phyloP scores from a whole-genome alignment of 1,284 basidiomycete genomes.

The Psilocybe mexicana region DNA sequence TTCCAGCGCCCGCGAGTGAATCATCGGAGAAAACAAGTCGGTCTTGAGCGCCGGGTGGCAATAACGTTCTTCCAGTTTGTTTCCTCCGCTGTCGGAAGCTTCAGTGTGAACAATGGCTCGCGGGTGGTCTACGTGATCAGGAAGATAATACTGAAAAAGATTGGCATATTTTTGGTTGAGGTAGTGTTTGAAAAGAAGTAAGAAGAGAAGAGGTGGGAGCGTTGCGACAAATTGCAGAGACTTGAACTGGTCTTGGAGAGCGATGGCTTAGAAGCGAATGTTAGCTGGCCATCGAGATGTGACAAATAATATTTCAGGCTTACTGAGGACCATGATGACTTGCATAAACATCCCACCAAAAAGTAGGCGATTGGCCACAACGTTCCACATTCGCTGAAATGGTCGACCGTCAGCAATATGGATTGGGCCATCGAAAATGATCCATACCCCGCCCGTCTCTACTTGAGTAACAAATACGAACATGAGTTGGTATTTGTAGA shows the following conservation, averaged over 20 bases:
- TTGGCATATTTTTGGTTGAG: constrained; percentile 22
- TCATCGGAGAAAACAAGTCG: constrained; percentile 21
- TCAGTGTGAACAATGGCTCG: constrained; percentile 19
- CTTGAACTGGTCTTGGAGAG: constrained; percentile 23
- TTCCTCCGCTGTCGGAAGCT: constrained; percentile 13
- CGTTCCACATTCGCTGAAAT: constrained; percentile 23
- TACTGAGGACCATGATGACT: constrained; percentile 23
- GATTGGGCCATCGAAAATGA: background rate
- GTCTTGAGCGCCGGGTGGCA: constrained; percentile 18
- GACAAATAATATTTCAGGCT: background rate
- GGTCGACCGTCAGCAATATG: background rate
- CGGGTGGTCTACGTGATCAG: constrained; percentile 18
- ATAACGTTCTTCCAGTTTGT: constrained; percentile 24
- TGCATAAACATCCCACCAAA: constrained; percentile 25
- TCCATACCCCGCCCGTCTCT: constrained; percentile 24
- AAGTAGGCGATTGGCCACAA: constrained; percentile 24
- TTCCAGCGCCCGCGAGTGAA: constrained; percentile 17
- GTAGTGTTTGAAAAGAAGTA: constrained; percentile 23
- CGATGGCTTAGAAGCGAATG: constrained; percentile 20
- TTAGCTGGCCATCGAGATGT: background rate
- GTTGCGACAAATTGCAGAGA: constrained; percentile 23
- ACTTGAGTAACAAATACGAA: constrained; percentile 23
- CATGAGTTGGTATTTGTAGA: constrained; percentile 26
- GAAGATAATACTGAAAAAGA: constrained; percentile 24
- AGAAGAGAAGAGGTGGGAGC: constrained; percentile 19